Percentiles rank a stretch among this genome's conserved stretches.
phyloP scores from a whole-genome alignment of 139 green algal genomes.

The Tetradesmus obliquus region DNA sequence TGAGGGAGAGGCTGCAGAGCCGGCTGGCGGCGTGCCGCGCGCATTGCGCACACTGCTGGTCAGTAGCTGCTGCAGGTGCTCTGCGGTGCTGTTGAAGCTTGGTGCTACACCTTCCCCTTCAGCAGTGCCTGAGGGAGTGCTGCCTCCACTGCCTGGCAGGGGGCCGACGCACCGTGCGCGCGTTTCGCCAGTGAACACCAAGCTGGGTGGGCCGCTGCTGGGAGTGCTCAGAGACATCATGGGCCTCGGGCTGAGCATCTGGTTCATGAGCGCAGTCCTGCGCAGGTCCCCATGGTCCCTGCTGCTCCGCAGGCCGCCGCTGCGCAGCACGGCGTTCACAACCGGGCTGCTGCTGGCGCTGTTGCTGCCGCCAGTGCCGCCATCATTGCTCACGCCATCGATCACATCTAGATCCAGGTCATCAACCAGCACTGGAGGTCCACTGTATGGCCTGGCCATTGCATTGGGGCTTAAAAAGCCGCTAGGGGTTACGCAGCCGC shows the following conservation, averaged over 20 bases:
- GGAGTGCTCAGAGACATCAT: not conserved
- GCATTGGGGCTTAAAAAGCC: not conserved
- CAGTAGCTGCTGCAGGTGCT: not conserved
- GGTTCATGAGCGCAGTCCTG: slow-evolving; percentile 19
- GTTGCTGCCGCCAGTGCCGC: not conserved
- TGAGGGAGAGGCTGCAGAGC: not conserved
- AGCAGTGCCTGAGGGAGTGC: too few relatives aligned
- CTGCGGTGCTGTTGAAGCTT: not conserved
- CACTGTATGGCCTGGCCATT: not conserved
- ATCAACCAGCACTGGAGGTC: not conserved
- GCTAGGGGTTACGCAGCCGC: slow-evolving; percentile 1
- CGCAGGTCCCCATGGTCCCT: slow-evolving; percentile 9
- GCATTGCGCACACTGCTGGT: not conserved
- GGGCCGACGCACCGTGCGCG: not conserved
- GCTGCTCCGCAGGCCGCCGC: slow-evolving; percentile 21
- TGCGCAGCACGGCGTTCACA: not conserved
- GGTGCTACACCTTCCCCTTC: not conserved
- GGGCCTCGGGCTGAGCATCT: not conserved
- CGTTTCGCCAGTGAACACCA: slow-evolving; percentile 20
- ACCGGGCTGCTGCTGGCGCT: slow-evolving; percentile 34
- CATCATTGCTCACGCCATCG: not conserved
- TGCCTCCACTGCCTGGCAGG: not conserved
- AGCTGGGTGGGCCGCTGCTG: not conserved
- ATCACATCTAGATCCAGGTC: slow-evolving; percentile 1
- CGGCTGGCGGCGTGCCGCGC: not conserved